A percentile compares a stretch with the other conserved stretches of the same genome.
Conservation (phyloP, 208 protist genomes). For the Porcisia hertigi region DNA sequence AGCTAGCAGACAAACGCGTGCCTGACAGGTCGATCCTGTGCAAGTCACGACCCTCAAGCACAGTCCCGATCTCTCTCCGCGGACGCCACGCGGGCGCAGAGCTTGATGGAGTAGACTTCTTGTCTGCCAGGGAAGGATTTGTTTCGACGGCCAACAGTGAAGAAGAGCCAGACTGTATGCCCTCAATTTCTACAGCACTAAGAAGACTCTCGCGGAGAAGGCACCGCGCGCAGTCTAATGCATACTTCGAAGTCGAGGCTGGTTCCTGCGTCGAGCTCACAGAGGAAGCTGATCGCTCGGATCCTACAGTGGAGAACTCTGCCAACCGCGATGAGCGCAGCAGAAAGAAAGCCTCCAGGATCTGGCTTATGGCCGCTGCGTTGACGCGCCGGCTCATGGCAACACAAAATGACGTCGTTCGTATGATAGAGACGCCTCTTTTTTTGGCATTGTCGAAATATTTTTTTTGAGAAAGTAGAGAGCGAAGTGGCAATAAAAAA, state of each 20-base stretch:
- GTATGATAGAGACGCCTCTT: neutral
- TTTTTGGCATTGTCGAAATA: slow-evolving; percentile 1
- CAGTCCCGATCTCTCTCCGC: slow-evolving; percentile 45
- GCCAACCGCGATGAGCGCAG: slow-evolving; percentile 24
- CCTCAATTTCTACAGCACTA: slow-evolving; percentile 34
- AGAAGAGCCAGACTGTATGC: slow-evolving; percentile 5
- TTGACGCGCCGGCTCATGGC: slow-evolving; percentile 40
- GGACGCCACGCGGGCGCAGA: slow-evolving; percentile 19
- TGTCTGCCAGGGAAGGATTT: neutral
- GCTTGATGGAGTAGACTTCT: neutral
- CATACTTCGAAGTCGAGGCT: neutral
- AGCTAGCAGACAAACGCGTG: slow-evolving; percentile 50
- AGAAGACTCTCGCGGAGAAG: slow-evolving; percentile 47
- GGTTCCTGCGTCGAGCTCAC: neutral
- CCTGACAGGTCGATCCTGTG: slow-evolving; percentile 53
- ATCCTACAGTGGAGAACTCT: slow-evolving; percentile 18
- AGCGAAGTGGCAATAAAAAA: slow-evolving; percentile 3
- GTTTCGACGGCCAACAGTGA: slow-evolving; percentile 1
- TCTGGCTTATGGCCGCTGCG: slow-evolving; percentile 28
- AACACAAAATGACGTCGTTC: neutral
- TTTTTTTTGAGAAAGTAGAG: slow-evolving; percentile 8
- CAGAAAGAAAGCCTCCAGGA: slow-evolving; percentile 53
- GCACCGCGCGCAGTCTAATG: slow-evolving; percentile 11
- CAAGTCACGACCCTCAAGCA: slow-evolving; percentile 73
- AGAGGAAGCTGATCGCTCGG: neutral